Percentiles rank a stretch among this genome's conserved stretches.
Evolutionary conservation across 2,329 filamentous ascomycete species (phyloP).

Genomic region (Talaromyces sp.): DNA sequence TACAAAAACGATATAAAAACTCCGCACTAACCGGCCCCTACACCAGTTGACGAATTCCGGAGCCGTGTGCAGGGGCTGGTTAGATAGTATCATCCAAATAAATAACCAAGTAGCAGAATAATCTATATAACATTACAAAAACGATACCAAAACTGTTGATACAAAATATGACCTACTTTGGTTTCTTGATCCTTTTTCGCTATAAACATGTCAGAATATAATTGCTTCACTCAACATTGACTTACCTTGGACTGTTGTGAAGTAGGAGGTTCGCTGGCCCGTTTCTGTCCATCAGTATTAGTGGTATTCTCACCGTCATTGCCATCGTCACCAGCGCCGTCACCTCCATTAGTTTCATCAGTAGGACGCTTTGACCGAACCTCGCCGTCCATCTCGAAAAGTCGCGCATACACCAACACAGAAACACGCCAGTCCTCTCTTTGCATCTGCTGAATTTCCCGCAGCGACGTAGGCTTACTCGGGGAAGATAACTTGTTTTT

Average conservation of each 20-base stretch:
- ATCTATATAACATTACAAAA: neutral
- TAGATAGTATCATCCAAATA: too few species aligned
- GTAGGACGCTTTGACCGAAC: neutral
- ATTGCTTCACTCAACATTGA: too few species aligned
- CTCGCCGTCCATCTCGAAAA: neutral
- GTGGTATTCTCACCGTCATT: too few species aligned
- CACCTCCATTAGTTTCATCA: neutral
- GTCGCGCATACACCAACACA: constrained; percentile 1
- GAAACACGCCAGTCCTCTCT: neutral
- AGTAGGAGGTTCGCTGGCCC: neutral
- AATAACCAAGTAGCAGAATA: neutral
- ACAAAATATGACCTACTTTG: neutral
- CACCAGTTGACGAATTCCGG: too few species aligned
- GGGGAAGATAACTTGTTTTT: neutral
- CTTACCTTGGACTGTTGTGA: neutral
- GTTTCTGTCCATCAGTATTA: neutral
- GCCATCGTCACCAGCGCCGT: neutral
- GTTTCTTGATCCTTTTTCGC: neutral
- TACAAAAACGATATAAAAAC: neutral
- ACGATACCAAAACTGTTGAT: neutral
- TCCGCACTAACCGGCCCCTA: too few species aligned
- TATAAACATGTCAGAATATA: neutral
- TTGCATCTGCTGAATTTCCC: neutral
- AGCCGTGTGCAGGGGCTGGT: too few species aligned
- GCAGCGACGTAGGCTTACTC: neutral